phyloP scores from a whole-genome alignment of 2,329 filamentous ascomycete genomes.

The Pestalotiopsis sp. region DNA sequence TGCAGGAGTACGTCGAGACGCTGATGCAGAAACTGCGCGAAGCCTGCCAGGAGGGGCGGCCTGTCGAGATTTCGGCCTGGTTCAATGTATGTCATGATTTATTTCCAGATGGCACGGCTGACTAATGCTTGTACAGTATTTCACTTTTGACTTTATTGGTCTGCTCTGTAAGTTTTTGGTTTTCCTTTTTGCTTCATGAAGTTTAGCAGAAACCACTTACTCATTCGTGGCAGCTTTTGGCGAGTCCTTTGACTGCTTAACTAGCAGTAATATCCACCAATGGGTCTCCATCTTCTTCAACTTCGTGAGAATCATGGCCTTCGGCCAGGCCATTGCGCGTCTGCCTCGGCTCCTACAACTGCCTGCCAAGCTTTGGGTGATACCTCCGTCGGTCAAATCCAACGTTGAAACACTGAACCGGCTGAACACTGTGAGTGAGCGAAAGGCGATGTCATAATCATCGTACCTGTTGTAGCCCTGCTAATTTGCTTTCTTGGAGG shows the following conservation, averaged over 20 bases:
- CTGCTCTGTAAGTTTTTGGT: constrained; percentile 2
- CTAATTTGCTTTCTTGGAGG: constrained; percentile 7
- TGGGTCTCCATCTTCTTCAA: constrained; percentile 13
- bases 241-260: constrained; percentile 15
- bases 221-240: constrained; percentile 2
- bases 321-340: neutral
- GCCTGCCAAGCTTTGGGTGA: neutral
- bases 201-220: too few relatives aligned
- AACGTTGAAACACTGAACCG: neutral
- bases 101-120: neutral
- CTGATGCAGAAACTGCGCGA: constrained; percentile 14
- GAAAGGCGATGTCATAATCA: neutral
- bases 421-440: neutral
- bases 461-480: neutral
- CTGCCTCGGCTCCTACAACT: neutral
- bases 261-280: constrained; percentile 7
- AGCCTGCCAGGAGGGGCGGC: constrained; percentile 5
- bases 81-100: constrained; percentile 11
- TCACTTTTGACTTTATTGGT: constrained; percentile 17
- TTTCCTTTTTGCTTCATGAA: too few relatives aligned
- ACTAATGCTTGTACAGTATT: constrained; percentile 8
- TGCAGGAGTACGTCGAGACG: constrained; percentile 13
- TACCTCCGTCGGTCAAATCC: neutral
- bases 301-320: neutral
- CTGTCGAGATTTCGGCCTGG: constrained; percentile 12